These are phyloP conservation scores for Tricholoma sp. DNA, from an alignment of 768 basidiomycete species.

Conservation along the genomic window DNA sequence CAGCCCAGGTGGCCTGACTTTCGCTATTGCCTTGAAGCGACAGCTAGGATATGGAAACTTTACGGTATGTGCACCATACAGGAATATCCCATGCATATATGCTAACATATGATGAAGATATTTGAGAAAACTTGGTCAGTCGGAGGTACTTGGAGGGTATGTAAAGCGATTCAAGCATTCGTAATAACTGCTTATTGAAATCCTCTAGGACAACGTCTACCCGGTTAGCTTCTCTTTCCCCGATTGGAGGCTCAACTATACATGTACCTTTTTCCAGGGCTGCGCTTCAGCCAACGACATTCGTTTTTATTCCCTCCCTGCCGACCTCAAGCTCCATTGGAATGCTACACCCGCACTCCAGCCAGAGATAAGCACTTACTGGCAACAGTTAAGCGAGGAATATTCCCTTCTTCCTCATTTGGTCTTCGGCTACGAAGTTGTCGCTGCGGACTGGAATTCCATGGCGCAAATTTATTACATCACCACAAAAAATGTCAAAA, in stretches of 20 bases:
- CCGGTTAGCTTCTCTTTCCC: slow-evolving; percentile 18
- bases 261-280: slow-evolving; percentile 15
- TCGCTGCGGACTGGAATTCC: slow-evolving; percentile 41
- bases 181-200: not conserved
- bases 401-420: slow-evolving; percentile 37
- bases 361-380: slow-evolving; percentile 37
- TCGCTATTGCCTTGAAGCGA: slow-evolving; percentile 36
- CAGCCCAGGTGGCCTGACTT: slow-evolving; percentile 38
- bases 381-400: slow-evolving; percentile 30
- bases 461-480: slow-evolving; percentile 31
- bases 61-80: slow-evolving; percentile 18
- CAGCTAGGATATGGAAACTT: slow-evolving; percentile 35
- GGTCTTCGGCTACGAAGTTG: slow-evolving; percentile 37
- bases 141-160: slow-evolving; percentile 50
- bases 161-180: slow-evolving; percentile 11
- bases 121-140: slow-evolving; percentile 40
- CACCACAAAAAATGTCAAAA: slow-evolving; percentile 25
- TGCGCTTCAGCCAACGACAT: slow-evolving; percentile 35
- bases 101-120: slow-evolving; percentile 25
- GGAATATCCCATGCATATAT: not conserved
- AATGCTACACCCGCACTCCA: slow-evolving; percentile 32
- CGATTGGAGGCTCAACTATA: too few relatives aligned
- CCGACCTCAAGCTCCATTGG: slow-evolving; percentile 38
- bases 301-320: slow-evolving; percentile 35
- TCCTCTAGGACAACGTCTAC: slow-evolving; percentile 29